A percentile compares a stretch with the other conserved stretches of the same genome.
Evolutionary conservation across 2,329 filamentous ascomycete genomes (phyloP).

Genomic region (Botrytis tulipae): DNA sequence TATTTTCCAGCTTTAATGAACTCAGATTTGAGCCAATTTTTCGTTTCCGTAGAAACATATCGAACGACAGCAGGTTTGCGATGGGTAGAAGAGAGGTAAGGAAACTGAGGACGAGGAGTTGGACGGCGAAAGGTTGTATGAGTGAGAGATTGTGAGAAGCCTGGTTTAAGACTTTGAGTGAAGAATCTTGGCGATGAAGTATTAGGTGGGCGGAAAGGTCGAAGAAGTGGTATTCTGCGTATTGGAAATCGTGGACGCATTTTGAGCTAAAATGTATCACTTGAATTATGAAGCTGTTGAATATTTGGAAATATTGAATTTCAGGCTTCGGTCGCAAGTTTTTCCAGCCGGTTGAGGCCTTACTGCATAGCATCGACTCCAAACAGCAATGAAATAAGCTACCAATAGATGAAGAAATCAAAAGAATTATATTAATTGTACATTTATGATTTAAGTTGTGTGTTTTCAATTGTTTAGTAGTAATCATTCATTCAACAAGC

Average conservation of each 20-base stretch:
- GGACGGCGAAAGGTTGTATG: slow-evolving; percentile 21
- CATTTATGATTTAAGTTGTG: not conserved
- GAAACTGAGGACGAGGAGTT: slow-evolving; percentile 57
- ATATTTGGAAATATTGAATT: not conserved
- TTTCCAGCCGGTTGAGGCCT: slow-evolving; percentile 10
- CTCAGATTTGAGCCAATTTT: slow-evolving; percentile 67
- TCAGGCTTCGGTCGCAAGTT: slow-evolving; percentile 16
- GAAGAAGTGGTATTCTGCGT: slow-evolving; percentile 43
- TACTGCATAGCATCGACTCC: not conserved
- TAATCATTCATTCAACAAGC: not conserved
- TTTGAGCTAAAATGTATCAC: not conserved
- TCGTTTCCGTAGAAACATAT: slow-evolving; percentile 76
- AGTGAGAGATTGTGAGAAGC: slow-evolving; percentile 34
- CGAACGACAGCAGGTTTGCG: slow-evolving; percentile 51
- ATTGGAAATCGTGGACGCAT: slow-evolving; percentile 39
- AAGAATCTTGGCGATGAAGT: slow-evolving; percentile 47
- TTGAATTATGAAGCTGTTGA: not conserved
- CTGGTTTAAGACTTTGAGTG: slow-evolving; percentile 49
- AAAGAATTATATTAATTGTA: not conserved
- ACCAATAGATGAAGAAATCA: not conserved
- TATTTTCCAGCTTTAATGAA: slow-evolving; percentile 68
- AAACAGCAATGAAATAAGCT: not conserved
- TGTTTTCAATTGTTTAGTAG: not conserved
- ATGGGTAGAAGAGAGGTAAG: slow-evolving; percentile 54
- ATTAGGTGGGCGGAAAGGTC: slow-evolving; percentile 41